Base-by-base conservation (phyloP, 352 stramenopile species). In the Globisporangium rhizosaccharum region DNA sequence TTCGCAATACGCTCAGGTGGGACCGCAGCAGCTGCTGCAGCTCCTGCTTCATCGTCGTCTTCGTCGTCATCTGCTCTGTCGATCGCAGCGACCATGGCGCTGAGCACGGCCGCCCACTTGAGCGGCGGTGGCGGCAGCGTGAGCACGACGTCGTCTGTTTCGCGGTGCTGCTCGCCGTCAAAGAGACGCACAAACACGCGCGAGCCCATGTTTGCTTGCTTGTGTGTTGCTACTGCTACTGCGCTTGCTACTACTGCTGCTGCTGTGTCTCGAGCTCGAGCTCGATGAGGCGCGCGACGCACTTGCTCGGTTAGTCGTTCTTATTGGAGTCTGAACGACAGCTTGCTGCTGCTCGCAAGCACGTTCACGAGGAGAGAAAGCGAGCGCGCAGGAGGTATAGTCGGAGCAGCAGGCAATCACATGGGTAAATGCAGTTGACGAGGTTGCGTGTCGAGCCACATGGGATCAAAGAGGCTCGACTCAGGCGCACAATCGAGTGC, bases 101-200 rank as follows among this genome's bases (percentile, higher is more conserved):
- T 65, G 53, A 91, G 72, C 28, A 76, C 82, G 59, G 71, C 66
- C n/a, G 56, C 61, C 82, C 82, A 91, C 62, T 84, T 85, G 57
- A 91, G 75, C 51, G 82, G 79, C 45, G 82, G 69, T 25, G 72
- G 68, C 44, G 79, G 79, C 58, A 89, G 70, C 69, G 85, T 74
- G 56, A 91, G 61, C 53, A 91, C 73, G 63, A 88, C 71, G 48
- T 84, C 82, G 23, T 82, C 68, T 10, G 73, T 85, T 57, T 91
- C 82, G 55, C 59, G 58, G 55, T 76, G 69, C 53, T 53, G 68
- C 26, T 51, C 57, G 57, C 79, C 74, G 48, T 89, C 77, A 56
- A 84, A 89, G 26, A 91, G 73, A n/a, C 82, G 79, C 59, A 91
- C 82, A 65, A 88, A 91, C 56, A 91, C 82, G 61, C 82, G 82